phyloP scores from a whole-genome alignment of 345 rosid genomes.

The Excoecaria agallocha region DNA sequence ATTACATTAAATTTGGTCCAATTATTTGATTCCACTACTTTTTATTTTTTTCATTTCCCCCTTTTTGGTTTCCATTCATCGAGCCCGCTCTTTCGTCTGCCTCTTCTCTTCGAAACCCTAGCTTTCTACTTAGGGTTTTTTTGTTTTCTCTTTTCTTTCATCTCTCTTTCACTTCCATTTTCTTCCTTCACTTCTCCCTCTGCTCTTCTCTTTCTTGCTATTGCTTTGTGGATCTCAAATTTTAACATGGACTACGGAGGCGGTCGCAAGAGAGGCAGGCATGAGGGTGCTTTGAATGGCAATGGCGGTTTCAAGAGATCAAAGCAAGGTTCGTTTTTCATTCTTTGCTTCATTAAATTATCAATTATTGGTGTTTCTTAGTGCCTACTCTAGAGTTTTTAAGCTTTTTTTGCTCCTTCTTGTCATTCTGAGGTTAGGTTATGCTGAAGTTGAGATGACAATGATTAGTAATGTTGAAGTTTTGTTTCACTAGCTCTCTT shows the following conservation, averaged over 20 bases:
- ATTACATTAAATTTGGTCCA: too few relatives aligned
- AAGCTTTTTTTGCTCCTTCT: neutral
- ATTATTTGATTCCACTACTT: too few relatives aligned
- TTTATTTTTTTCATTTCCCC: too few relatives aligned
- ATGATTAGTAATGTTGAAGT: neutral
- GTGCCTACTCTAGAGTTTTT: neutral
- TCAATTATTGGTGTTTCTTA: neutral
- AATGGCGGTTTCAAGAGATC: constrained; percentile 75
- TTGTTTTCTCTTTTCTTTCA: neutral
- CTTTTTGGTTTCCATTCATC: too few relatives aligned
- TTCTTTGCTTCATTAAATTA: neutral
- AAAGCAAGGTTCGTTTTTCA: constrained; percentile 41
- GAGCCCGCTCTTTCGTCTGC: neutral
- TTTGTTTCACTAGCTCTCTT: neutral
- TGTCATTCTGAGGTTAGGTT: neutral
- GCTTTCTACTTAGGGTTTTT: neutral
- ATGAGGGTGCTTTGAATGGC: constrained; percentile 45
- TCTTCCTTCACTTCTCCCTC: neutral
- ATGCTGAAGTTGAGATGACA: neutral
- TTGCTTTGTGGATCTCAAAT: neutral
- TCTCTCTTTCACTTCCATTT: neutral
- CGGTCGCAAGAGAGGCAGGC: constrained; percentile 41
- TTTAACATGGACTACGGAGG: constrained; percentile 23
- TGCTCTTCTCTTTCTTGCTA: neutral
- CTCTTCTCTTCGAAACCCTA: constrained; percentile 19